Evolutionary conservation across 306 rosid genomes (phyloP).

Genomic region (Rosa chinensis): DNA sequence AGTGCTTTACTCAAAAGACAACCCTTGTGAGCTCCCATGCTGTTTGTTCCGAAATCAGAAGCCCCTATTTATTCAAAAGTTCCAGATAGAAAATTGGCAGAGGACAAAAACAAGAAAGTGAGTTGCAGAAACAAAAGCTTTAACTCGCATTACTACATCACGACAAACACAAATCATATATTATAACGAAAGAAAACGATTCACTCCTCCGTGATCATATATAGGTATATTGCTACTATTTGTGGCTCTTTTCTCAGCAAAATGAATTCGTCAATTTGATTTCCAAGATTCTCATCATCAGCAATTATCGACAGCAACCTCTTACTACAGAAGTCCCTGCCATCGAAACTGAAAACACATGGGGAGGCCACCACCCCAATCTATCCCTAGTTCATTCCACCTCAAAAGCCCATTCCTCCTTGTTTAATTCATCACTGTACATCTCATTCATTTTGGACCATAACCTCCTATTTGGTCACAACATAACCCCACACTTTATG

Average conservation of each 20-base stretch:
- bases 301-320: constrained; percentile 36
- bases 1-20: too few relatives aligned
- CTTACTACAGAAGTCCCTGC: constrained; percentile 7
- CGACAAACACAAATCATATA: background rate
- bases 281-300: constrained; percentile 43
- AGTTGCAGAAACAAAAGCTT: background rate
- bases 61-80: background rate
- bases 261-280: constrained; percentile 23
- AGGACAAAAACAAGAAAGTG: background rate
- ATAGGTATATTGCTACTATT: background rate
- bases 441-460: too few relatives aligned
- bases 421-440: background rate
- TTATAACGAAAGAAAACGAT: background rate
- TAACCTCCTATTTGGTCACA: too few relatives aligned
- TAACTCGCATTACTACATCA: background rate
- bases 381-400: constrained; percentile 23
- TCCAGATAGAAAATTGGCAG: background rate
- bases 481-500: too few relatives aligned
- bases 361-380: constrained; percentile 55
- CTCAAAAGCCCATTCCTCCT: constrained; percentile 51
- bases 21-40: background rate
- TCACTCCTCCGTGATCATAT: background rate
- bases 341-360: constrained; percentile 44
- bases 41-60: background rate
- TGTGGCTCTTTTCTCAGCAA: constrained; percentile 5